These are phyloP conservation scores for Crucibulum parvulum DNA, from an alignment of 1,284 basidiomycete genomes.

Conservation along the genomic window DNA sequence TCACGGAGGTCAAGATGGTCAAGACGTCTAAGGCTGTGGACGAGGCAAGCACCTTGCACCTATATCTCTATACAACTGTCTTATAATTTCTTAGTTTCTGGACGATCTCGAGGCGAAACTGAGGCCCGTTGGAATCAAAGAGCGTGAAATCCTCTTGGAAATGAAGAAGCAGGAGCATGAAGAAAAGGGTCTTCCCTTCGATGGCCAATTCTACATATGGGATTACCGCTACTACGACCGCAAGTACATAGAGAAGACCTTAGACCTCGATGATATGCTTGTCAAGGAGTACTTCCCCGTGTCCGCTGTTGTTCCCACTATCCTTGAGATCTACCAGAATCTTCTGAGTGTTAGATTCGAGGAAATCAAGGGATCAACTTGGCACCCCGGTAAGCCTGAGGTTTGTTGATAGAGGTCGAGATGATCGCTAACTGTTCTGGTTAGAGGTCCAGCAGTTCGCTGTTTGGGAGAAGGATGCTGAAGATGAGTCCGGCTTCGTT, in stretches of 20 bases:
- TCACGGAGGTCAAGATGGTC: slow-evolving; percentile 87
- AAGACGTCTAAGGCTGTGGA: slow-evolving; percentile 68
- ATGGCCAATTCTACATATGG: slow-evolving; percentile 76
- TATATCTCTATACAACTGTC: background rate
- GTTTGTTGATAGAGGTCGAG: background rate
- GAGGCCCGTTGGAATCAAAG: slow-evolving; percentile 73
- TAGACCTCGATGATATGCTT: slow-evolving; percentile 74
- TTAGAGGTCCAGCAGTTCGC: slow-evolving; percentile 81
- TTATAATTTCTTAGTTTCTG: slow-evolving; percentile 54
- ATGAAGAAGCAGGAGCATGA: slow-evolving; percentile 78
- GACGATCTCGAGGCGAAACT: slow-evolving; percentile 77
- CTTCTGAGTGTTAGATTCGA: slow-evolving; percentile 79
- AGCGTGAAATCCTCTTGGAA: slow-evolving; percentile 68
- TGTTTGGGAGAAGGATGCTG: slow-evolving; percentile 81
- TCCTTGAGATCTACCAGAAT: slow-evolving; percentile 83
- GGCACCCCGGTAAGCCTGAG: slow-evolving; percentile 72
- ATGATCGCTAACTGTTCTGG: background rate
- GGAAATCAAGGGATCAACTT: slow-evolving; percentile 64
- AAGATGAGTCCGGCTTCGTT: slow-evolving; percentile 72
- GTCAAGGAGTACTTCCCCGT: slow-evolving; percentile 91
- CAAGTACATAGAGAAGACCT: slow-evolving; percentile 68
- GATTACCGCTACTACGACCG: slow-evolving; percentile 78
- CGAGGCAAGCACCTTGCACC: slow-evolving; percentile 41
- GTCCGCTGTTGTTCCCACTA: slow-evolving; percentile 77
- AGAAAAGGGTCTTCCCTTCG: slow-evolving; percentile 62